Percentiles rank a stretch among this genome's conserved stretches.
These are phyloP conservation scores for Amylocarpus encephaloides DNA, from an alignment of 2,329 filamentous ascomycete species.

Conservation along the genomic window DNA sequence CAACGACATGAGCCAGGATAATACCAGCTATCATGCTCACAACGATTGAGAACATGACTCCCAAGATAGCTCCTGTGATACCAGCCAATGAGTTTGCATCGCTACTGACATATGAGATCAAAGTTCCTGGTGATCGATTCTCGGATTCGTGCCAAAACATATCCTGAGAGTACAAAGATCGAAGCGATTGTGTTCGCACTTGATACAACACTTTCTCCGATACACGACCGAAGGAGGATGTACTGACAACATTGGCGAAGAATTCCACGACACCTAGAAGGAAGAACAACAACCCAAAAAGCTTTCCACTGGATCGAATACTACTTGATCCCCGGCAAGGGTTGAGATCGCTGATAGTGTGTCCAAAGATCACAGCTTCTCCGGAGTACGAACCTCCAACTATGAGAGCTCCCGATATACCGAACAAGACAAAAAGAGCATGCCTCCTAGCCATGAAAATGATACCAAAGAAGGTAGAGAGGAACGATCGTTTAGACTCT, in stretches of 20 bases:
- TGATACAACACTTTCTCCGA: constrained; percentile 60
- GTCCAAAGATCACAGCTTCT: constrained; percentile 51
- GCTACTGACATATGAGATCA: constrained; percentile 63
- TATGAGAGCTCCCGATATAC: constrained; percentile 41
- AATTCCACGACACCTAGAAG: constrained; percentile 50
- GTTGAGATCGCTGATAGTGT: constrained; percentile 45
- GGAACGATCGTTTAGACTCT: neutral
- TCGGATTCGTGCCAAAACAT: constrained; percentile 67
- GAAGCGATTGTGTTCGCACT: constrained; percentile 47
- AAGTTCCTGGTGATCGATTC: constrained; percentile 51
- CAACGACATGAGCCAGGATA: constrained; percentile 61
- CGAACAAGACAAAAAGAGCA: constrained; percentile 26
- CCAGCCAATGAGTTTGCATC: constrained; percentile 62
- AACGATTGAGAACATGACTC: constrained; percentile 59
- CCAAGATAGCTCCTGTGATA: constrained; percentile 63
- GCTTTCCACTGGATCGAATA: constrained; percentile 28
- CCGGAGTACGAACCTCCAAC: constrained; percentile 49
- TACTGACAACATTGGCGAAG: constrained; percentile 55
- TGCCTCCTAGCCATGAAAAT: constrained; percentile 5
- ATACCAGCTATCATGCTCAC: constrained; percentile 65
- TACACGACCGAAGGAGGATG: constrained; percentile 45
- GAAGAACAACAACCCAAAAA: constrained; percentile 40
- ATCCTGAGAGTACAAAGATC: constrained; percentile 58
- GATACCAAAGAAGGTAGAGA: neutral
- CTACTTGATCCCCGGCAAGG: constrained; percentile 33